phyloP scores from a whole-genome alignment of 2,329 filamentous ascomycete species.

The Calycina herbarum region DNA sequence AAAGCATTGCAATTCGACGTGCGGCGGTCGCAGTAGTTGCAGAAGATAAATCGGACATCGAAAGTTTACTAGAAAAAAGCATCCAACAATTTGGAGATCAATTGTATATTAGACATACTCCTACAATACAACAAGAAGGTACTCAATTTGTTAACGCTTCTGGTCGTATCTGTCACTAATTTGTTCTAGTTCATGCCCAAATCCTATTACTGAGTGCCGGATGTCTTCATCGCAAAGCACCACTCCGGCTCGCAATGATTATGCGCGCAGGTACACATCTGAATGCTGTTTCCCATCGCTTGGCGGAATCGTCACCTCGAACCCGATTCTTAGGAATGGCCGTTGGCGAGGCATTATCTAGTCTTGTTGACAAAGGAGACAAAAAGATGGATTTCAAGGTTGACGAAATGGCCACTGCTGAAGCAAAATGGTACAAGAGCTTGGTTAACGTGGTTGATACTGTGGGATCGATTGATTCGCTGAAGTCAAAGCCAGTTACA shows the following conservation, averaged over 20 bases:
- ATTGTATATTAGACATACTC: constrained; percentile 81
- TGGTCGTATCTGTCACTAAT: constrained; percentile 22
- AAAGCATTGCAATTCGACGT: constrained; percentile 64
- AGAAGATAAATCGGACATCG: constrained; percentile 51
- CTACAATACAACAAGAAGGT: constrained; percentile 89
- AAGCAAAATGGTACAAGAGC: constrained; percentile 73
- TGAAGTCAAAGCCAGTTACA: constrained; percentile 40
- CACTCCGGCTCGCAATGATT: constrained; percentile 66
- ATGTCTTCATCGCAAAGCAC: constrained; percentile 66
- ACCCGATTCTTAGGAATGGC: constrained; percentile 86
- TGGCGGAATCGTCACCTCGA: constrained; percentile 72
- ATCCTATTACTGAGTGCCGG: constrained; percentile 75
- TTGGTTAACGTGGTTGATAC: constrained; percentile 64
- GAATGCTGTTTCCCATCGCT: constrained; percentile 78
- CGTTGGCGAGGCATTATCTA: constrained; percentile 71
- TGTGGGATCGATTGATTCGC: constrained; percentile 55
- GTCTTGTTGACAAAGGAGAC: constrained; percentile 60
- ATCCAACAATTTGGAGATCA: constrained; percentile 79
- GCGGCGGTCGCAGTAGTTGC: constrained; percentile 61
- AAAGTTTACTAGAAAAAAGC: constrained; percentile 63
- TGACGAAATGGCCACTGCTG: constrained; percentile 71
- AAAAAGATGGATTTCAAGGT: constrained; percentile 80
- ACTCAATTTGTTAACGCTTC: constrained; percentile 20
- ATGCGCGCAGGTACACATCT: constrained; percentile 74
- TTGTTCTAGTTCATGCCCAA: constrained; percentile 70